Base-by-base conservation (phyloP, 108 stramenopile genomes). In the Stephanodiscus triporus region DNA sequence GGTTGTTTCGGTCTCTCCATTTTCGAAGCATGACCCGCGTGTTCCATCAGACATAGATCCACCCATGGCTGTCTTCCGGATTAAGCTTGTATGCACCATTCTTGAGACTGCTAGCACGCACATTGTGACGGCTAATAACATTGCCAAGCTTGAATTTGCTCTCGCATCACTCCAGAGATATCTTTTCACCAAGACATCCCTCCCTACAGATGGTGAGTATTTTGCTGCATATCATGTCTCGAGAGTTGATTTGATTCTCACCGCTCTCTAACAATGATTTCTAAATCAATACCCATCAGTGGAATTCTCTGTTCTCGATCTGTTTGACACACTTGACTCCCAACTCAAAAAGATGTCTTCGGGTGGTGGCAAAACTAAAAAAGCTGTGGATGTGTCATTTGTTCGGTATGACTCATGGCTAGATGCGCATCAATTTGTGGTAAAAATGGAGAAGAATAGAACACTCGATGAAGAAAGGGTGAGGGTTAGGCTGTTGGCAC, bases 111-210 rank as follows among this genome's bases (percentile, higher is more conserved):
- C 78, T 32, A 82, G 89, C n/a, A 73, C 85, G 43, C 80, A 77
- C 30, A 70, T 96, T 45, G 89, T 95, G 9, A 86, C 89, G 1
- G 55, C 68, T 30, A 88, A 68, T 67, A 90, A 88, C 50, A 82
- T 87, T 17, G 27, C 78, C 8, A 90, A 86, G 47, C 50, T 96
- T 30, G 83, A 85, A 32, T 81, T 64, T 11, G 91, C 89, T 48
- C 84, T 97, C 34, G 70, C 92, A 1, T 81, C 92, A 37, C 95
- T 97, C 47, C 97, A 97, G 66, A 73, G 97, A 20, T 98, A 98
- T 72, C 88, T 98, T 50, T 96, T 98, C 68, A 94, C 92, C 34
- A 98, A 98, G 76, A 73, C 83, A 19, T 73, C 80, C 37, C 86
- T 98, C 20, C 97, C 97, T 16, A 86, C 91, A 16, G 95, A 97